A percentile compares a stretch with the other conserved stretches of the same genome.
phyloP scores from a whole-genome alignment of 2,329 filamentous ascomycete genomes.

The Scortechinia acanthostroma region DNA sequence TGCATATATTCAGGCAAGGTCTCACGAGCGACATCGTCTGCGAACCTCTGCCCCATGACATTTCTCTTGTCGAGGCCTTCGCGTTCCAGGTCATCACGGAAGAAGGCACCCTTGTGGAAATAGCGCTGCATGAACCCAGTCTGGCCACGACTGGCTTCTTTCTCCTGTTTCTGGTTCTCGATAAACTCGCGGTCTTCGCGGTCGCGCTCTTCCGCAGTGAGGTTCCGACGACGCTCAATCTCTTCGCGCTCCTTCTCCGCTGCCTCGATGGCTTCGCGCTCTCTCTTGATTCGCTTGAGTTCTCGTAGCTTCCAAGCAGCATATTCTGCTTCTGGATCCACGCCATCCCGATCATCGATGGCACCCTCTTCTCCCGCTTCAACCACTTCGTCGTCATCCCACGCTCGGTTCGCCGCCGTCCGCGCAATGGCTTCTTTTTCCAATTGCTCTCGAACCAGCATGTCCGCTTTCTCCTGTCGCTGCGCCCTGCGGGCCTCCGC shows the following conservation, averaged over 20 bases:
- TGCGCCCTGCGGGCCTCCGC: slow-evolving; percentile 52
- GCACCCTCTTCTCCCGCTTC: slow-evolving; percentile 64
- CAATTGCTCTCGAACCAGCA: slow-evolving; percentile 81
- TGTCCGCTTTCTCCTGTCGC: slow-evolving; percentile 67
- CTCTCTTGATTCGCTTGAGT: slow-evolving; percentile 78
- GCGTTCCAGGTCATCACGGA: slow-evolving; percentile 71
- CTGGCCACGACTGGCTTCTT: slow-evolving; percentile 63
- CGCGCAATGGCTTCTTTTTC: slow-evolving; percentile 72
- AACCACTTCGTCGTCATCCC: slow-evolving; percentile 65
- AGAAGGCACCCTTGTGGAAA: slow-evolving; percentile 94
- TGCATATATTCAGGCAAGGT: slow-evolving; percentile 85
- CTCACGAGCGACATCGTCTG: slow-evolving; percentile 80
- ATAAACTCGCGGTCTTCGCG: slow-evolving; percentile 78
- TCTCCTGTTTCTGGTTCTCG: slow-evolving; percentile 72
- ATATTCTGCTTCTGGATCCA: slow-evolving; percentile 80
- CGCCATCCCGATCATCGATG: slow-evolving; percentile 80
- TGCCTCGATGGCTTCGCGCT: slow-evolving; percentile 76
- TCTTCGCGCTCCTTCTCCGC: slow-evolving; percentile 82
- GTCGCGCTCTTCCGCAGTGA: slow-evolving; percentile 78
- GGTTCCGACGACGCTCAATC: slow-evolving; percentile 77
- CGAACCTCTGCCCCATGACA: slow-evolving; percentile 76
- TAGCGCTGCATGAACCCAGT: slow-evolving; percentile 92
- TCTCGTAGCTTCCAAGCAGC: slow-evolving; percentile 93
- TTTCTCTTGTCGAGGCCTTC: slow-evolving; percentile 74
- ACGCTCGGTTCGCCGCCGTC: slow-evolving; percentile 72